phyloP scores from a whole-genome alignment of 176 grass and related monocot genomes.

The Triticum turgidum region DNA sequence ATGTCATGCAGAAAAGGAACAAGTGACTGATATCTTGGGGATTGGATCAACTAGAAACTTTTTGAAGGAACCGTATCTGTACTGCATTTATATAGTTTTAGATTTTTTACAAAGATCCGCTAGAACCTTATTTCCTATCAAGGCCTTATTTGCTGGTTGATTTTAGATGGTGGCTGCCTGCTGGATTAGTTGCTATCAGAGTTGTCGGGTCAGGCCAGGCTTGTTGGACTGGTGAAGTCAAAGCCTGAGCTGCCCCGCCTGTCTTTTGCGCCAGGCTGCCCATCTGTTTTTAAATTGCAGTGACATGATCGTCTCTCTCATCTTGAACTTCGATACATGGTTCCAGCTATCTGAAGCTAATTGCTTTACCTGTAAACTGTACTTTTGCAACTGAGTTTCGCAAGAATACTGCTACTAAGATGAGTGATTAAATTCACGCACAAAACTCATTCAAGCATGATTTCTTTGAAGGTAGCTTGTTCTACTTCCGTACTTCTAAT shows the following conservation, averaged over 20 bases:
- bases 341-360: background rate
- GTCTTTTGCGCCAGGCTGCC: background rate
- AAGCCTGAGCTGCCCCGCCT: background rate
- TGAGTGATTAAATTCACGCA: constrained; percentile 7
- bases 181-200: background rate
- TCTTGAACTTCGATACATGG: background rate
- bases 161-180: background rate
- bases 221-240: background rate
- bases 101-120: background rate
- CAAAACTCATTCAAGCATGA: background rate
- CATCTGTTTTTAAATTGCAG: background rate
- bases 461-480: background rate
- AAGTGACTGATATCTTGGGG: background rate
- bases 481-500: constrained; percentile 3
- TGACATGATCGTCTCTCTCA: background rate
- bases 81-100: background rate
- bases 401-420: background rate
- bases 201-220: background rate
- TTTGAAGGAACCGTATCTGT: background rate
- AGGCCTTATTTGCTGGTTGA: background rate
- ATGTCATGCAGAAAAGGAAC: background rate
- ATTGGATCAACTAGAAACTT: background rate
- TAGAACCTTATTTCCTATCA: background rate
- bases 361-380: background rate
- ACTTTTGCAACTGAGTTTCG: background rate